phyloP scores from a whole-genome alignment of 129 eudicot species.

The Flaveria sonorensis region DNA sequence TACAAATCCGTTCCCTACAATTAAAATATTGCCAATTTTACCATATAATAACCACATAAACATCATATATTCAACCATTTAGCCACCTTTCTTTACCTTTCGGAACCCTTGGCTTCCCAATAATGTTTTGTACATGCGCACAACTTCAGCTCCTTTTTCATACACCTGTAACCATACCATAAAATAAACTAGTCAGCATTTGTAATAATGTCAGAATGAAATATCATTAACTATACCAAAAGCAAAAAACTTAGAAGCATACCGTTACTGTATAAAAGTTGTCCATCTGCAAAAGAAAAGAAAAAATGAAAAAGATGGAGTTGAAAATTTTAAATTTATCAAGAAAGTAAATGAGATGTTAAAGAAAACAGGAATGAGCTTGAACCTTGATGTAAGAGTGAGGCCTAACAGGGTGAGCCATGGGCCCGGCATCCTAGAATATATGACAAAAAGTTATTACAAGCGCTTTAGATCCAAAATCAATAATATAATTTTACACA shows the following conservation, averaged over 20 bases:
- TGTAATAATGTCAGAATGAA: conserved; percentile 7
- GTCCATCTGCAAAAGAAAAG: conserved; percentile 67
- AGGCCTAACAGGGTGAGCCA: conserved; percentile 99
- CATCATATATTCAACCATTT: not conserved
- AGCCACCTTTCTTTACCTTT: conserved; percentile 50
- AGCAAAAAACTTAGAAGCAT: conserved; percentile 21
- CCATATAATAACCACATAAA: conserved; percentile 16
- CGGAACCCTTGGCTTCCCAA: conserved; percentile 85
- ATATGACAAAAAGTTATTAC: conserved; percentile 22
- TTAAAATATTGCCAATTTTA: not conserved
- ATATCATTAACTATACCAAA: not conserved
- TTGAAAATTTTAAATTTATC: conserved; percentile 2
- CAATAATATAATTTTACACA: not conserved
- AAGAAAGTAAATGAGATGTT: not conserved
- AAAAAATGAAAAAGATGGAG: not conserved
- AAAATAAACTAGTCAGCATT: not conserved
- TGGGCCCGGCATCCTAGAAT: conserved; percentile 95
- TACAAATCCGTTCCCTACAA: conserved; percentile 88
- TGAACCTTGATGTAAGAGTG: conserved; percentile 93
- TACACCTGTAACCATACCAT: conserved; percentile 62
- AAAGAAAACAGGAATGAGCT: not conserved
- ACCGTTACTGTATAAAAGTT: conserved; percentile 99
- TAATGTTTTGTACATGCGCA: conserved; percentile 95
- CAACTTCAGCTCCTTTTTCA: conserved; percentile 98
- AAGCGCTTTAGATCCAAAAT: not conserved